These are phyloP conservation scores for Xerocomus brunneocitrinus DNA, from an alignment of 768 basidiomycete genomes.

Conservation along the genomic window DNA sequence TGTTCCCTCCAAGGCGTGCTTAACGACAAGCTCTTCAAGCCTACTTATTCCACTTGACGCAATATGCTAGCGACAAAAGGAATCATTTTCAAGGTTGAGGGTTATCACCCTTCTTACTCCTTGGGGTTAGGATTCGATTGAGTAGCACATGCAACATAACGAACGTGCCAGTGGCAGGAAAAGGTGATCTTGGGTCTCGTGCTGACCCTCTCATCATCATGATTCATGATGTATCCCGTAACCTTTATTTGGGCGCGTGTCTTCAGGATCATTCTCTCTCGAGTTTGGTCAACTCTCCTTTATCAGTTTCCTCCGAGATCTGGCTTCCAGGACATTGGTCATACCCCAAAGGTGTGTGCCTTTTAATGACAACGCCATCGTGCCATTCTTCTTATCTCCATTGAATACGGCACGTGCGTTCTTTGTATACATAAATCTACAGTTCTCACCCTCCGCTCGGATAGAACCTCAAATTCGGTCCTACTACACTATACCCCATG, in stretches of 20 bases:
- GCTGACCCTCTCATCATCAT: neutral
- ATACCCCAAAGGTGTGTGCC: slow-evolving; percentile 5
- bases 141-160: neutral
- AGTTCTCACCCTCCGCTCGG: neutral
- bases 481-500: slow-evolving; percentile 14
- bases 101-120: neutral
- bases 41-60: too few relatives aligned
- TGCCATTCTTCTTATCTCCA: neutral
- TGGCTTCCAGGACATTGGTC: neutral
- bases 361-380: slow-evolving; percentile 2
- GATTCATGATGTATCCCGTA: neutral
- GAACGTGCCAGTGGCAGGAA: slow-evolving; percentile 8
- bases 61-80: too few relatives aligned
- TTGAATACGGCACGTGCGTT: slow-evolving; percentile 19
- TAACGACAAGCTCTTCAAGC: too few relatives aligned
- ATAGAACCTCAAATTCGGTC: neutral
- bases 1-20: neutral
- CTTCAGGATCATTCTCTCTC: neutral
- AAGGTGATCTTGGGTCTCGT: neutral
- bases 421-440: slow-evolving; percentile 21
- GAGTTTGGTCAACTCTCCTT: slow-evolving; percentile 8
- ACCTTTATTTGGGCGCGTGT: neutral
- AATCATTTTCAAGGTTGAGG: neutral
- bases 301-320: neutral
- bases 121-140: neutral